Evolutionary conservation across 164 flowering plant genomes (phyloP), one percentile per base, ranked within the genome.

Genomic region (Dillenia turbinata): DNA sequence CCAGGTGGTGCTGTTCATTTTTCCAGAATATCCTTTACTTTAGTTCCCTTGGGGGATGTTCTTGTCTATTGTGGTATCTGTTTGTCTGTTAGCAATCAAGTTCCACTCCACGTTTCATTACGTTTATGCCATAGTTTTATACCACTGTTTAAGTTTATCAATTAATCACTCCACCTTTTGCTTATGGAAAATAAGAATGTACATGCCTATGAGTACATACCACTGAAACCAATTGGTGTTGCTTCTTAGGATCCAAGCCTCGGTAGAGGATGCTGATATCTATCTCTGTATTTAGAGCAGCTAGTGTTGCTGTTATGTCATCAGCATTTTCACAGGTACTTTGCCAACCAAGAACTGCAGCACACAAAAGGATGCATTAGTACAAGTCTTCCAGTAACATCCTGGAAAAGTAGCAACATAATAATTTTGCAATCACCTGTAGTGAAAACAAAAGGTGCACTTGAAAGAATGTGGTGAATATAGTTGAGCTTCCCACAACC

Each of bases 291-390:
- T 74, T 69, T 49, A 95, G 69, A 44, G 96, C 90, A 54, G 87
- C 82, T 73, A 95, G 67, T 57, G 99, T 95, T 43, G 92, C 97
- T 65, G 64, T 69, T 76, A 95, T 95, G 79, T 92, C 97, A 43
- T 79, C 88, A 52, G 70, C 79, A 71, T 74, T 81, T 73, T 95
- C 99, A 66, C 85, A 75, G 24, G 96, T 92, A 64, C 85, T 86
- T 74, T 95, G 99, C 99, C 97, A 95, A 53, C 99, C 99, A 55
- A 95, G 68, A 77, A 95, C 99, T 95, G 85, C 78, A 84, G 75
- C 9, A 65, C 52, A 43, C 60, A 65, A 61, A 61, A 26, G 40
- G 40, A 33, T 5, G 40, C 7, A 33, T 33, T 33, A 33, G 40
- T 12, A 60, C 14, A 0, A n/a, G 48, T 45, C 45, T 46, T 12